Conservation (phyloP, 2,329 filamentous ascomycete genomes). For the Didymellaceae sp. region DNA sequence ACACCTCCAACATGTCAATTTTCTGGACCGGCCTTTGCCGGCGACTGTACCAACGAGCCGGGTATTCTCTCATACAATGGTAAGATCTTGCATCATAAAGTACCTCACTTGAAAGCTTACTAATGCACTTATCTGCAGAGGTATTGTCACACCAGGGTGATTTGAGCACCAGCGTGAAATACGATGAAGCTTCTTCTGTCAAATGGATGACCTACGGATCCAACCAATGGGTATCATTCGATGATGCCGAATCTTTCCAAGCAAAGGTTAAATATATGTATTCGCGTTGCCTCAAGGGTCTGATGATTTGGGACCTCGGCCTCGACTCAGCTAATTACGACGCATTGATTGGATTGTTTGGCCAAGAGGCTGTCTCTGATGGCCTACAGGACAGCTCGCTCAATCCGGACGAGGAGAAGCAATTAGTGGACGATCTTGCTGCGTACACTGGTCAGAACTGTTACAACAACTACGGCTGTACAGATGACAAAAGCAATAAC, state of each 20-base stretch:
- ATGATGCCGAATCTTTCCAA: neutral
- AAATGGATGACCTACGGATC: neutral
- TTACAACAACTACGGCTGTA: neutral
- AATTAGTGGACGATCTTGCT: neutral
- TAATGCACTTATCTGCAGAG: neutral
- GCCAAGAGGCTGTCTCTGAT: neutral
- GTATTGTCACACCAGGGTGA: neutral
- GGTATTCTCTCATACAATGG: neutral
- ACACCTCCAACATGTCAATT: neutral
- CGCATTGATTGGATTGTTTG: neutral
- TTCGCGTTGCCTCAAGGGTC: neutral
- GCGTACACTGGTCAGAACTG: neutral
- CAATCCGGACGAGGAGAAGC: neutral
- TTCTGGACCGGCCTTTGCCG: neutral
- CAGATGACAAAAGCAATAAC: neutral
- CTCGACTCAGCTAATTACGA: neutral
- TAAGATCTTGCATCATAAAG: neutral
- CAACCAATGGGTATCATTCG: neutral
- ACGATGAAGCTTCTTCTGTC: neutral
- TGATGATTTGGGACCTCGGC: neutral
- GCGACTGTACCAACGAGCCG: neutral
- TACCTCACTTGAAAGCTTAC: no score
- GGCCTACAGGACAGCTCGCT: neutral
- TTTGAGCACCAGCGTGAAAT: neutral
- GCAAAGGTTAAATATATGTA: neutral